A percentile compares a stretch with the other conserved stretches of the same genome.
phyloP scores from a whole-genome alignment of 2,329 filamentous ascomycete genomes.

The Fusarium sp. region DNA sequence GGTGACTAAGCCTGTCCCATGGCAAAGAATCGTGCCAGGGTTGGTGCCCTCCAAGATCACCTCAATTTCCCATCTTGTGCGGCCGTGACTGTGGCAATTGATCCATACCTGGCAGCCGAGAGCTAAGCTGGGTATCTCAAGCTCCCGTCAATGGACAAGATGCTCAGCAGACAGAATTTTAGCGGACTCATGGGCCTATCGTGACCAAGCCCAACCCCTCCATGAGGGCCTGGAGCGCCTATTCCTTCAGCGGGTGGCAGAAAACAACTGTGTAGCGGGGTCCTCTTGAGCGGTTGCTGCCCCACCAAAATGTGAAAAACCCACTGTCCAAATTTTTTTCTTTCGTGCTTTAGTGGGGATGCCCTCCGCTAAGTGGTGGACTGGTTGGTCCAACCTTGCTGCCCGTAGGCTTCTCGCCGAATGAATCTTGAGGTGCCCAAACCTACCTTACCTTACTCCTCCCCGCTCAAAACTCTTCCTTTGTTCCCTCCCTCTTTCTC shows the following conservation, averaged over 20 bases:
- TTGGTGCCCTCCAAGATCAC: slow-evolving; percentile 40
- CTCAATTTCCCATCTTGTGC: slow-evolving; percentile 36
- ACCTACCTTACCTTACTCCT: slow-evolving; percentile 40
- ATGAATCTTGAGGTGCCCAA: slow-evolving; percentile 40
- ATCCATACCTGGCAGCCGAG: not conserved
- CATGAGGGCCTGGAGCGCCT: slow-evolving; percentile 38
- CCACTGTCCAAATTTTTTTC: slow-evolving; percentile 44
- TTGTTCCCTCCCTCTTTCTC: slow-evolving; percentile 32
- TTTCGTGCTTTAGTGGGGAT: slow-evolving; percentile 21
- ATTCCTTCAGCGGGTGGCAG: slow-evolving; percentile 23
- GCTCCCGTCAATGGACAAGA: not conserved
- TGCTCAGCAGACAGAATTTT: slow-evolving; percentile 38
- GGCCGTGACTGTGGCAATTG: slow-evolving; percentile 32
- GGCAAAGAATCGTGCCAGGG: slow-evolving; percentile 28
- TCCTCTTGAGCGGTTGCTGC: slow-evolving; percentile 15
- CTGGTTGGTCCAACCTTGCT: slow-evolving; percentile 33
- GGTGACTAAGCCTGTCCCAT: slow-evolving; percentile 24
- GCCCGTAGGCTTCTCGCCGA: slow-evolving; percentile 25
- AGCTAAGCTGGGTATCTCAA: slow-evolving; percentile 1
- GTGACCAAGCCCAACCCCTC: slow-evolving; percentile 30
- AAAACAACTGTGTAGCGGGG: slow-evolving; percentile 25
- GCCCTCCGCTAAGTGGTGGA: slow-evolving; percentile 22
- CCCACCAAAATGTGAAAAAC: slow-evolving; percentile 30
- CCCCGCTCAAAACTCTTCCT: slow-evolving; percentile 45
- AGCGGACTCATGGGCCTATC: slow-evolving; percentile 38